Evolutionary conservation across 1,284 basidiomycete species (phyloP), one percentile per base, ranked within the genome.

Genomic region (Cryptococcus sp.): DNA sequence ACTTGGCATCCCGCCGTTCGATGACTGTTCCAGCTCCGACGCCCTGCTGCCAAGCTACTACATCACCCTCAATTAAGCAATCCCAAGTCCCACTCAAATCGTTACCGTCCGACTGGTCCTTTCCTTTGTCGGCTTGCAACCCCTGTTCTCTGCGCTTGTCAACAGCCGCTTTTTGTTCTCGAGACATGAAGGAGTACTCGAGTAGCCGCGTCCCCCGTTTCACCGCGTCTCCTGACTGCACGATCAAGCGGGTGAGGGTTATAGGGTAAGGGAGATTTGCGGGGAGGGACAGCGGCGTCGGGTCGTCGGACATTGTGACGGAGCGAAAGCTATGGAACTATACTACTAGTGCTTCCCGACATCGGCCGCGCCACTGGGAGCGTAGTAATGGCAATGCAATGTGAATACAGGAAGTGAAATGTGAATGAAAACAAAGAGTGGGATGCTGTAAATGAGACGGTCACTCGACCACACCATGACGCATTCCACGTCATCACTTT

Each of bases 181-280:
- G 47, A 16, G 74, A 73, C 49, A 66, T 67, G 80, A 88, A 93
- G 10, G 88, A 87, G 75, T 93, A 93, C 71, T 85, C 87, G 67
- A 93, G 82, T 39, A 93, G 83, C 64, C 86, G 86, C 47, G 86
- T 82, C 47, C 91, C 90, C 66, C 89, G 86, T 27, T 82, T 74
- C 47, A 93, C 81, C 15, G 78, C 57, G 3, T 80, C 70, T 17
- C 80, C 73, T 2, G 82, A 69, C 3, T 69, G 70, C 15, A 83
- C 83, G 66, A 87, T 84, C 60, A 91, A 78, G 15, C 87, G 85
- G 54, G 86, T 82, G 71, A 93, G 79, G 61, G 84, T 88, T 71
- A 93, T 85, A 53, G 91, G 91, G 79, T 86, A 93, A 1, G 90
- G 88, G 50, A 92, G 84, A 31, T 80, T 81, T 23, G 82, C 76